phyloP scores from a whole-genome alignment of 306 rosid species.

The Boehmeria nivea region DNA sequence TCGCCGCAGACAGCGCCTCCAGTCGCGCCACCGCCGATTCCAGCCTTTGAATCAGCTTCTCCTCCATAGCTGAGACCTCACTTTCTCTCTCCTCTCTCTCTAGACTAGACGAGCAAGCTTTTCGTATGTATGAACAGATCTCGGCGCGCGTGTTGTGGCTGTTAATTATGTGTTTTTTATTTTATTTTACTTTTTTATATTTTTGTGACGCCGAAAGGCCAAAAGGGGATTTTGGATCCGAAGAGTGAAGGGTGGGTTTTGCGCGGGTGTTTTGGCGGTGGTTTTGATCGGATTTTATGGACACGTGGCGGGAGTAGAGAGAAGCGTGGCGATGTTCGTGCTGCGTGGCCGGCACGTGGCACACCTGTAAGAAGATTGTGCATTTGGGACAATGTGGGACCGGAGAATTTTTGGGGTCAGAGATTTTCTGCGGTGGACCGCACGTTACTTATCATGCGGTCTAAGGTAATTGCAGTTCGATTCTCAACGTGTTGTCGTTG shows the following conservation, averaged over 20 bases:
- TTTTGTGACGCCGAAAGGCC: slow-evolving; percentile 27
- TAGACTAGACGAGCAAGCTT: not conserved
- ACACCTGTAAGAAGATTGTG: not conserved
- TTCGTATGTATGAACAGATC: slow-evolving; percentile 26
- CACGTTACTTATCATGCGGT: too few relatives aligned
- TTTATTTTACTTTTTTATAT: not conserved
- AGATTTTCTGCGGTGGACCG: too few relatives aligned
- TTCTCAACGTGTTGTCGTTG: too few relatives aligned
- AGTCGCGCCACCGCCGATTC: slow-evolving; percentile 83
- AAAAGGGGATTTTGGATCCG: slow-evolving; percentile 4
- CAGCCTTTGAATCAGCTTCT: slow-evolving; percentile 61
- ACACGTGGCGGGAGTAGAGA: slow-evolving; percentile 39
- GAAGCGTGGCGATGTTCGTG: slow-evolving; percentile 17
- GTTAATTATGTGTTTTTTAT: slow-evolving; percentile 11
- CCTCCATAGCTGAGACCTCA: slow-evolving; percentile 46
- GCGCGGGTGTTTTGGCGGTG: slow-evolving; percentile 15
- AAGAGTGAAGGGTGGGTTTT: too few relatives aligned
- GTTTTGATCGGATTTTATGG: not conserved
- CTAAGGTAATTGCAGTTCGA: too few relatives aligned
- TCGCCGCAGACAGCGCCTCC: slow-evolving; percentile 45
- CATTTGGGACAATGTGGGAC: too few relatives aligned
- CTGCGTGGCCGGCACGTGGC: slow-evolving; percentile 7
- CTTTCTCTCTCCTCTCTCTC: not conserved
- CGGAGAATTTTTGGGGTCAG: too few relatives aligned
- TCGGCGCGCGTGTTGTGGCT: slow-evolving; percentile 20